phyloP scores from a whole-genome alignment of 495 filamentous ascomycete species.

The Ramalina peruviana region DNA sequence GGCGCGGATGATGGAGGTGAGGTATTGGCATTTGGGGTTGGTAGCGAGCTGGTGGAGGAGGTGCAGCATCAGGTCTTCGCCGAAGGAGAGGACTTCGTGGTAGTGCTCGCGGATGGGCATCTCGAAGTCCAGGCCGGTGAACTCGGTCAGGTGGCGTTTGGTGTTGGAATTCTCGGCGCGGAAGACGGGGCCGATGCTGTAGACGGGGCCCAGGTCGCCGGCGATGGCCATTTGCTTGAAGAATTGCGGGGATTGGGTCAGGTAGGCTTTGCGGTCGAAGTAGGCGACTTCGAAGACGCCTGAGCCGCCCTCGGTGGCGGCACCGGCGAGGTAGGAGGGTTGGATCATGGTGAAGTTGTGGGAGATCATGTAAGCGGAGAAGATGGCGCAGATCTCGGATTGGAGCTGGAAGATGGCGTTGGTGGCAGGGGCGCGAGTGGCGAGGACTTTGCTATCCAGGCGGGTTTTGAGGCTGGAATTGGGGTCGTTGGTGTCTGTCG shows the following conservation, averaged over 20 bases:
- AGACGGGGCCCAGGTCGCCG: slow-evolving; percentile 79
- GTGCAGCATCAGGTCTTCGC: slow-evolving; percentile 74
- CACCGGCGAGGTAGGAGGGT: slow-evolving; percentile 76
- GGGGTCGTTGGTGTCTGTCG: slow-evolving; percentile 37
- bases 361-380: slow-evolving; percentile 61
- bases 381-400: slow-evolving; percentile 65
- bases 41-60: slow-evolving; percentile 70
- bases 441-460: slow-evolving; percentile 79
- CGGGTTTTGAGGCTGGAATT: slow-evolving; percentile 63
- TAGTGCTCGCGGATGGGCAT: slow-evolving; percentile 88
- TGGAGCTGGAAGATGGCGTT: slow-evolving; percentile 79
- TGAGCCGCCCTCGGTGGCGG: slow-evolving; percentile 84
- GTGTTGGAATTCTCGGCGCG: slow-evolving; percentile 95
- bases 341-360: slow-evolving; percentile 78
- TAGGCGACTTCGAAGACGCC: slow-evolving; percentile 89
- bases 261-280: slow-evolving; percentile 70
- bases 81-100: slow-evolving; percentile 66
- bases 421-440: slow-evolving; percentile 74
- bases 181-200: slow-evolving; percentile 84
- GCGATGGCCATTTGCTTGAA: slow-evolving; percentile 97
- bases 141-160: slow-evolving; percentile 92
- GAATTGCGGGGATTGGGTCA: slow-evolving; percentile 89
- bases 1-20: slow-evolving; percentile 54
- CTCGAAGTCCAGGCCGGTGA: slow-evolving; percentile 92
- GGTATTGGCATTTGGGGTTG: slow-evolving; percentile 39